Conservation (phyloP, 192 early-diverging fungal species). For the Entomortierella lignicola region DNA sequence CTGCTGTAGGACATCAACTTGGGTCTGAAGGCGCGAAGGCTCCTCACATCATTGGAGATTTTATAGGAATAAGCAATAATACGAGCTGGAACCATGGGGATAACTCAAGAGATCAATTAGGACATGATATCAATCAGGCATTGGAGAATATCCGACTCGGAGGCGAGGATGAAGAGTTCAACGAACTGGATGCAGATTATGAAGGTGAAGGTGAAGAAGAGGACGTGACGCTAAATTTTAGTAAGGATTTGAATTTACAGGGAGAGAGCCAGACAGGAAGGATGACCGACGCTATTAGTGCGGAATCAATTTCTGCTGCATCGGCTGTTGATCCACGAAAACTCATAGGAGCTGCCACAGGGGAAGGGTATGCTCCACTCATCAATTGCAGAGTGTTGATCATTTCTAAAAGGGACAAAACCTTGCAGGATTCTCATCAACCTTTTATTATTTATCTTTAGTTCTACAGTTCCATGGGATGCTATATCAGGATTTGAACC, state of each 20-base stretch:
- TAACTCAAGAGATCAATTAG: background rate
- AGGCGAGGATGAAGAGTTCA: conserved; percentile 25
- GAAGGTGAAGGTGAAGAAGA: conserved; percentile 13
- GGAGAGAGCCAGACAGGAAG: background rate
- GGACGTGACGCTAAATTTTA: conserved; percentile 2
- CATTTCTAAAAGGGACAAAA: background rate
- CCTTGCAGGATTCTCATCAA: background rate
- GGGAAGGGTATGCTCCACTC: conserved; percentile 15
- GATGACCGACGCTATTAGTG: conserved; percentile 1
- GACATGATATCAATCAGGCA: conserved; percentile 4
- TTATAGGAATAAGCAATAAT: conserved; percentile 2
- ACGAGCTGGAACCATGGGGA: conserved; percentile 1
- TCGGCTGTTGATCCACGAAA: conserved; percentile 28
- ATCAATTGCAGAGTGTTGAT: background rate
- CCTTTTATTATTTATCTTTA: background rate
- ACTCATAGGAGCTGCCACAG: conserved; percentile 13
- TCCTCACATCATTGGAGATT: conserved; percentile 32
- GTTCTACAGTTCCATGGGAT: conserved; percentile 21
- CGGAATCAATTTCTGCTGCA: conserved; percentile 6
- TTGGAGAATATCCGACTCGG: conserved; percentile 19
- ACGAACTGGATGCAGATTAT: conserved; percentile 31
- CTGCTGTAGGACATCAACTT: conserved; percentile 16
- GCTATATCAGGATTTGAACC: conserved; percentile 12
- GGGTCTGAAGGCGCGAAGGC: conserved; percentile 20
- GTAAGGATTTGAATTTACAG: background rate